Evolutionary conservation across 2,329 filamentous ascomycete genomes (phyloP), one percentile per base, ranked within the genome.

Genomic region (Cryphonectria nitschkei): DNA sequence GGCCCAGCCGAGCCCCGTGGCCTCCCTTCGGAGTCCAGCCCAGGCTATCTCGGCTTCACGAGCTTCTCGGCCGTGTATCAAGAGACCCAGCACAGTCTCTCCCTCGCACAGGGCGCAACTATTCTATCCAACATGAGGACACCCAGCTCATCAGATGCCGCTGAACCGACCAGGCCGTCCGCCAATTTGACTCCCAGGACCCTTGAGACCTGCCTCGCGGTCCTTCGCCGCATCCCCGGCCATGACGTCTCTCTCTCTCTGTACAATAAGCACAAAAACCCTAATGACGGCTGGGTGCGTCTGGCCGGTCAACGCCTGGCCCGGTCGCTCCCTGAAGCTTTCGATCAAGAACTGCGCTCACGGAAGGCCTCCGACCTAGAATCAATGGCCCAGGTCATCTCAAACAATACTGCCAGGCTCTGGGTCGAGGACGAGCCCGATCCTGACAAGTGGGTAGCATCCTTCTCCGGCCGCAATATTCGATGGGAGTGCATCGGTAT

Each of bases 1-100:
- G 70, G 58, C 11, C 52, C 70, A 19, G 54, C 67, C 2, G 64
- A 69, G 4, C 16, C 60, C 32, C 56, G 34, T 2, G 39, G 39
- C 5, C 37, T 46, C n/a, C 26, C 43, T 9, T 68, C 68, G 46
- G 73, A 67, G 19, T 65, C 73, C 1, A 66, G 74, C 37, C 72
- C 76, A 50, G 83, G 83, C 1, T 84, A 84, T 76, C 77, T 85
- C n/a, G 83, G 83, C 68, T 83, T 81, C 74, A 84, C 82, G 2
- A 84, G 82, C 69, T 82, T 82, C 72, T 81, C 77, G 64, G 77
- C 79, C 19, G 81, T 84, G 32, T 82, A 81, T 64, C 80, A 82
- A 32, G 83, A 84, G 69, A 82, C 82, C 0, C 78, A 80, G 11
- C 80, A 79, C 56, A 83, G 79, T 26, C 74, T 84, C 2, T 80